These are phyloP conservation scores for Phylloporus sp. DNA, from an alignment of 768 basidiomycete species.

Conservation along the genomic window DNA sequence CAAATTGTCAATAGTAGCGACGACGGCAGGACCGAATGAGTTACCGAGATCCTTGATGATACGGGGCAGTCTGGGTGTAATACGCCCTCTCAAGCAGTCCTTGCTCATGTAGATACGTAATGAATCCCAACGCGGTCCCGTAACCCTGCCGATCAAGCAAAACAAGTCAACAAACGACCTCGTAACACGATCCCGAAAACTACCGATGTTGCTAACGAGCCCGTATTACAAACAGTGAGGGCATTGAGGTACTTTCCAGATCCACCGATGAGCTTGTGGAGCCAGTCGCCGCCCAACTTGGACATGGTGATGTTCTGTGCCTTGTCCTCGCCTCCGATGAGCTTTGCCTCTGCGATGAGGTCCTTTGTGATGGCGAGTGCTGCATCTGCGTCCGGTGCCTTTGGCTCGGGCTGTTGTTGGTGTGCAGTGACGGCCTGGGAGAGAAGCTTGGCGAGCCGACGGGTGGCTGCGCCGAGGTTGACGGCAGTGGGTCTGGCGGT, in stretches of 20 bases:
- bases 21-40: background rate
- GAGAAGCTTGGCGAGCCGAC: conserved; percentile 56
- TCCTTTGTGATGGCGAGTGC: conserved; percentile 47
- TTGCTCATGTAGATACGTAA: conserved; percentile 82
- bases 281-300: conserved; percentile 81
- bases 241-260: conserved; percentile 60
- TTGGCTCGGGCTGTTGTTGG: conserved; percentile 15
- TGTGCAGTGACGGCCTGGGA: conserved; percentile 13
- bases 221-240: conserved; percentile 96
- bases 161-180: background rate
- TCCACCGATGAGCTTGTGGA: conserved; percentile 40
- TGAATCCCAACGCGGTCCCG: conserved; percentile 90
- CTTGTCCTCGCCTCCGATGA: conserved; percentile 83
- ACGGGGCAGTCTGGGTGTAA: conserved; percentile 92
- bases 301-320: conserved; percentile 84
- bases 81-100: conserved; percentile 76
- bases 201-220: conserved; percentile 90
- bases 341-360: conserved; percentile 64
- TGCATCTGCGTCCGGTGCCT: conserved; percentile 28
- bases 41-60: conserved; percentile 86
- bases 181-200: background rate
- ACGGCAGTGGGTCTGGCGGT: conserved; percentile 95
- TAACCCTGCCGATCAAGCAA: conserved; percentile 63
- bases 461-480: conserved; percentile 84
- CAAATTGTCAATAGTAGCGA: background rate